Conservation (phyloP, 495 filamentous ascomycete genomes). For the Xanthoparmelia taractica region DNA sequence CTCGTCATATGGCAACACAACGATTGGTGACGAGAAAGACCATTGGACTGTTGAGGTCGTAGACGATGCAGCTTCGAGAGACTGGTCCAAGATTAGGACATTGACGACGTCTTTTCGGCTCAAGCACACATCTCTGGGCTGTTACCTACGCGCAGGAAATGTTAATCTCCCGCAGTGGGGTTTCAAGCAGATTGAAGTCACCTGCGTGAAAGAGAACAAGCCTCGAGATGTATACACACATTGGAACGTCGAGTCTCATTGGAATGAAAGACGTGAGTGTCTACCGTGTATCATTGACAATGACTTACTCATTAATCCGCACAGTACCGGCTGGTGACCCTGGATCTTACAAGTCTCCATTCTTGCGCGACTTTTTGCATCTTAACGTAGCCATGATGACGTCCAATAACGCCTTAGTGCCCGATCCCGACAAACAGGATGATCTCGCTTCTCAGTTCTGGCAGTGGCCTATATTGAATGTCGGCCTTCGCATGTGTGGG, state of each 20-base stretch:
- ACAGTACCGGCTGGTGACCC: slow-evolving; percentile 85
- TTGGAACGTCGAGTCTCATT: slow-evolving; percentile 96
- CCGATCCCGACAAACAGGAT: slow-evolving; percentile 98
- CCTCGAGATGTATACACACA: slow-evolving; percentile 90
- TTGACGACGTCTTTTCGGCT: slow-evolving; percentile 90
- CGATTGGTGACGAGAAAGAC: slow-evolving; percentile 96
- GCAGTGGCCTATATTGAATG: slow-evolving; percentile 96
- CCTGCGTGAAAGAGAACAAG: slow-evolving; percentile 89
- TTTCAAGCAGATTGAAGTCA: slow-evolving; percentile 98
- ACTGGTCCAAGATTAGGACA: slow-evolving; percentile 79
- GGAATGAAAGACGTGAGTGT: slow-evolving; percentile 83
- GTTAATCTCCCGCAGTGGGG: slow-evolving; percentile 97
- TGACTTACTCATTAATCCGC: slow-evolving; percentile 25
- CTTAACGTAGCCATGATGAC: slow-evolving; percentile 99
- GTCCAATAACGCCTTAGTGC: slow-evolving; percentile 95
- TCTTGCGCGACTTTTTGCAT: slow-evolving; percentile 93
- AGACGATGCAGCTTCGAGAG: slow-evolving; percentile 75
- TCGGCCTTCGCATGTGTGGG: slow-evolving; percentile 94
- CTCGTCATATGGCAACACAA: slow-evolving; percentile 90
- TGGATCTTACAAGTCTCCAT: slow-evolving; percentile 91
- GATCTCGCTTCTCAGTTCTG: slow-evolving; percentile 94
- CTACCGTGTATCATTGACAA: neutral
- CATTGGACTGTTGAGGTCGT: slow-evolving; percentile 95
- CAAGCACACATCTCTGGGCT: slow-evolving; percentile 73
- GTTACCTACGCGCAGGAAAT: slow-evolving; percentile 92